These are phyloP conservation scores for Cordia subcordata DNA, from an alignment of 257 asterid genomes.

Conservation along the genomic window DNA sequence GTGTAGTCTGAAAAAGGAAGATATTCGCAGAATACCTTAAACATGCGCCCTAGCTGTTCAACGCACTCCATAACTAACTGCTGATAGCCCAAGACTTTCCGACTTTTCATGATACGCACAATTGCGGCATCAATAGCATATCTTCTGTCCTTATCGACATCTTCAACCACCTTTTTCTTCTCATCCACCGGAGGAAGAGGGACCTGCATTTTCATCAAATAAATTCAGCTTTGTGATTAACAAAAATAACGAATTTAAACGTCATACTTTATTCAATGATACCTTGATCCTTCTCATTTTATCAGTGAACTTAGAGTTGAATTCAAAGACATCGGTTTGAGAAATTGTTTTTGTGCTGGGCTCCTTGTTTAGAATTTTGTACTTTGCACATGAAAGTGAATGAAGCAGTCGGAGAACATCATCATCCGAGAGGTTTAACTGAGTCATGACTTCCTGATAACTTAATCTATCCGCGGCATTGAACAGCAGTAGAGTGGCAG, in stretches of 20 bases:
- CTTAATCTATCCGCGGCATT: slow-evolving; percentile 83
- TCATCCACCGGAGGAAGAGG: slow-evolving; percentile 99
- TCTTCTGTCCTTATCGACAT: slow-evolving; percentile 94
- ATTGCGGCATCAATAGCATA: slow-evolving; percentile 98
- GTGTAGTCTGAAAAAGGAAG: neutral
- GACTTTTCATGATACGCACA: slow-evolving; percentile 97
- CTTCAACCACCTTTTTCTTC: slow-evolving; percentile 95
- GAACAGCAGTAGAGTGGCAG: slow-evolving; percentile 81
- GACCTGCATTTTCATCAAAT: slow-evolving; percentile 42
- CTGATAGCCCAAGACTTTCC: slow-evolving; percentile 94
- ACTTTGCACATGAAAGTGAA: slow-evolving; percentile 96
- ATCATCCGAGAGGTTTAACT: slow-evolving; percentile 83
- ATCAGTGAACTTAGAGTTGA: slow-evolving; percentile 88
- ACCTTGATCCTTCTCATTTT: slow-evolving; percentile 98
- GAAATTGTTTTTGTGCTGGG: slow-evolving; percentile 82
- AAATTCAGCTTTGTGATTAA: neutral
- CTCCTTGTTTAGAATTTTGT: slow-evolving; percentile 86
- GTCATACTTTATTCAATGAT: slow-evolving; percentile 1
- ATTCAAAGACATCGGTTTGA: slow-evolving; percentile 78
- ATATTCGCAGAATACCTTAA: slow-evolving; percentile 87
- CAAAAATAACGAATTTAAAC: neutral
- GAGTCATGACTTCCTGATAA: slow-evolving; percentile 86
- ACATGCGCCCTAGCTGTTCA: slow-evolving; percentile 95
- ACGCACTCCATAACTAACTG: slow-evolving; percentile 95
- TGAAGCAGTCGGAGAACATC: slow-evolving; percentile 93